phyloP scores from a whole-genome alignment of 768 basidiomycete species.

The Hygrophorus pudorinus region DNA sequence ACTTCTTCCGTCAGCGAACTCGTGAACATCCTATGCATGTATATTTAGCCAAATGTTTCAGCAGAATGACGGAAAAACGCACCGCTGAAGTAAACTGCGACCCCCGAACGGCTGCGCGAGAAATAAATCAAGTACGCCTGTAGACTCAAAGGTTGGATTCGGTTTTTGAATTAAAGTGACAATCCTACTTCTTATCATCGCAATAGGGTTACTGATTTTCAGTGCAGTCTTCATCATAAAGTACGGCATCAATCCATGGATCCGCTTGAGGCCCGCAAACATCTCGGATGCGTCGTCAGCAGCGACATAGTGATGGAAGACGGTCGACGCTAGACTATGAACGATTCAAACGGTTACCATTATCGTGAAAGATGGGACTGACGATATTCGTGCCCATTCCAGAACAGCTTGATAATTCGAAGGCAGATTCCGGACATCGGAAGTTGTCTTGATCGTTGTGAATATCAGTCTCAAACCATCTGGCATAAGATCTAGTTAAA shows the following conservation, averaged over 20 bases:
- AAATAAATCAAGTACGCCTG: slow-evolving; percentile 83
- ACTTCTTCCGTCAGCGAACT: slow-evolving; percentile 88
- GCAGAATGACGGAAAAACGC: slow-evolving; percentile 8
- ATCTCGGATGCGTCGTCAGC: slow-evolving; percentile 88
- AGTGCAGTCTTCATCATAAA: slow-evolving; percentile 90
- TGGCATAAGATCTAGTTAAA: slow-evolving; percentile 16
- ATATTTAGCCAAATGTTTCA: not conserved
- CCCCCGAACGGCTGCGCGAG: slow-evolving; percentile 96
- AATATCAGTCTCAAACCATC: slow-evolving; percentile 90
- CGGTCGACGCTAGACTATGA: slow-evolving; percentile 82
- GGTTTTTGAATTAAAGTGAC: slow-evolving; percentile 2
- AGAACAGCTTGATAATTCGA: slow-evolving; percentile 79
- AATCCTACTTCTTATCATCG: slow-evolving; percentile 77
- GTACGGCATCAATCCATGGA: slow-evolving; percentile 97
- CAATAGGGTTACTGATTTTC: slow-evolving; percentile 89
- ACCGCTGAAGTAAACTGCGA: slow-evolving; percentile 85
- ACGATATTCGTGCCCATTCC: slow-evolving; percentile 98
- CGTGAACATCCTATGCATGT: slow-evolving; percentile 76
- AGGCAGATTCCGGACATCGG: slow-evolving; percentile 69
- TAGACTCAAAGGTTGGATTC: not conserved
- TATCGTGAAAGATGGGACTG: slow-evolving; percentile 21
- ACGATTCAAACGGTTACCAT: slow-evolving; percentile 1
- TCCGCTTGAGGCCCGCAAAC: slow-evolving; percentile 78
- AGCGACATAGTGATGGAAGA: slow-evolving; percentile 92
- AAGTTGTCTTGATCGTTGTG: slow-evolving; percentile 73